phyloP scores from a whole-genome alignment of 352 stramenopile species.

The Phytopythium oedochilum region DNA sequence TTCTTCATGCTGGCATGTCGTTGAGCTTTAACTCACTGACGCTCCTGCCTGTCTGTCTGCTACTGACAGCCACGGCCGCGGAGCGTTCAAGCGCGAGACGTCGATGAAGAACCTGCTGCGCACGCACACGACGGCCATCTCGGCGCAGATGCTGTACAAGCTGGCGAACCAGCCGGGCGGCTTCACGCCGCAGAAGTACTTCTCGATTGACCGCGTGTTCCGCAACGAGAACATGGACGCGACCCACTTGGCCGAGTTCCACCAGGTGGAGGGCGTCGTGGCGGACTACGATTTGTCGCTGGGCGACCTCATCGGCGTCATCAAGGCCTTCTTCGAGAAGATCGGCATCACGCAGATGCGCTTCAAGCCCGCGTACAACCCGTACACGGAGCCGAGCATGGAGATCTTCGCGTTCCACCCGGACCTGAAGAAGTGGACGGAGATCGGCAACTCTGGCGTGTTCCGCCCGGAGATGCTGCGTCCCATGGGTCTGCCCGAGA shows the following conservation, averaged over 20 bases:
- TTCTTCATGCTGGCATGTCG: not conserved
- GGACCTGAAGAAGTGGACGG: slow-evolving; percentile 99
- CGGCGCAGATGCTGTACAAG: slow-evolving; percentile 99
- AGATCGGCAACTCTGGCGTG: slow-evolving; percentile 99
- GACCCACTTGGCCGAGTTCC: slow-evolving; percentile 99
- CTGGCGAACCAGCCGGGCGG: slow-evolving; percentile 92
- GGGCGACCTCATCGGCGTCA: slow-evolving; percentile 98
- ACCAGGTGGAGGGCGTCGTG: slow-evolving; percentile 99
- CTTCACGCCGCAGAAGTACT: slow-evolving; percentile 98
- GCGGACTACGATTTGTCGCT: slow-evolving; percentile 98
- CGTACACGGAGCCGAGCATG: slow-evolving; percentile 99
- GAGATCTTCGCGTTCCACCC: slow-evolving; percentile 99
- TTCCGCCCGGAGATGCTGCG: slow-evolving; percentile 99
- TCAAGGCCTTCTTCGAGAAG: slow-evolving; percentile 99
- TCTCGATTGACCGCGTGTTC: slow-evolving; percentile 99
- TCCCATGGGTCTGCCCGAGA: slow-evolving; percentile 98
- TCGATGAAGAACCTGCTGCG: slow-evolving; percentile 99
- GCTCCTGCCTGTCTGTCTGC: not conserved
- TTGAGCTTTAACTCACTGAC: not conserved
- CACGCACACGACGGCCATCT: slow-evolving; percentile 99
- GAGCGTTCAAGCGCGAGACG: slow-evolving; percentile 92
- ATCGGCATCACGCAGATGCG: slow-evolving; percentile 97
- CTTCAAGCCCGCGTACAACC: slow-evolving; percentile 99
- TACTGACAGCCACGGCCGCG: slow-evolving; percentile 52
- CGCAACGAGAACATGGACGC: slow-evolving; percentile 99